phyloP scores from a whole-genome alignment of 805 yeast genomes.

The Cyberlindnera sargentensis region DNA sequence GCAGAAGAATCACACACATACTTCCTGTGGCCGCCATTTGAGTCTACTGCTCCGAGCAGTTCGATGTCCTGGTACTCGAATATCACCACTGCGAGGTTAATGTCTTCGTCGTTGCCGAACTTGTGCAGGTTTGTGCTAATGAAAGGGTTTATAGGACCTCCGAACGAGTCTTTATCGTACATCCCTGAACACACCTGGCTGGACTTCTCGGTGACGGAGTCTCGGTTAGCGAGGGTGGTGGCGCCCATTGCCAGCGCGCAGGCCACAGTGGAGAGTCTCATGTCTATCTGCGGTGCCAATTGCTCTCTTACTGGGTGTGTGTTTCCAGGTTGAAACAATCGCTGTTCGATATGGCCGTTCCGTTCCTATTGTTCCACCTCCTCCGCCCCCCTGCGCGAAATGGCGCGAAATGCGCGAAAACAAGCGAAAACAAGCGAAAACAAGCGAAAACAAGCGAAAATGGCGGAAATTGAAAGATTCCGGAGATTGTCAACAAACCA shows the following conservation, averaged over 20 bases:
- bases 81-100: slow-evolving; percentile 57
- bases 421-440: too few species aligned
- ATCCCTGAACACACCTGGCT: slow-evolving; percentile 84
- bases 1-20: slow-evolving; percentile 76
- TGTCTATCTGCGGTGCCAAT: too few species aligned
- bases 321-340: too few species aligned
- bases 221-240: slow-evolving; percentile 30
- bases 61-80: slow-evolving; percentile 80
- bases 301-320: too few species aligned
- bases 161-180: slow-evolving; percentile 83
- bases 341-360: too few species aligned
- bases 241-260: not conserved
- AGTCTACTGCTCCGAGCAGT: slow-evolving; percentile 46
- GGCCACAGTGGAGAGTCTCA: too few species aligned
- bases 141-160: slow-evolving; percentile 65
- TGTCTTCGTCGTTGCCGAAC: slow-evolving; percentile 19
- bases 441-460: too few species aligned
- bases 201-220: slow-evolving; percentile 39
- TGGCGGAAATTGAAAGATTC: too few species aligned
- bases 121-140: slow-evolving; percentile 41
- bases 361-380: too few species aligned
- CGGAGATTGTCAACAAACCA: too few species aligned
- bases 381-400: too few species aligned
- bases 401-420: too few species aligned
- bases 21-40: slow-evolving; percentile 36